Percentiles rank a stretch among this genome's conserved stretches.
These are phyloP conservation scores for Hypomontagnella monticulosa DNA, from an alignment of 495 filamentous ascomycete species.

Conservation along the genomic window DNA sequence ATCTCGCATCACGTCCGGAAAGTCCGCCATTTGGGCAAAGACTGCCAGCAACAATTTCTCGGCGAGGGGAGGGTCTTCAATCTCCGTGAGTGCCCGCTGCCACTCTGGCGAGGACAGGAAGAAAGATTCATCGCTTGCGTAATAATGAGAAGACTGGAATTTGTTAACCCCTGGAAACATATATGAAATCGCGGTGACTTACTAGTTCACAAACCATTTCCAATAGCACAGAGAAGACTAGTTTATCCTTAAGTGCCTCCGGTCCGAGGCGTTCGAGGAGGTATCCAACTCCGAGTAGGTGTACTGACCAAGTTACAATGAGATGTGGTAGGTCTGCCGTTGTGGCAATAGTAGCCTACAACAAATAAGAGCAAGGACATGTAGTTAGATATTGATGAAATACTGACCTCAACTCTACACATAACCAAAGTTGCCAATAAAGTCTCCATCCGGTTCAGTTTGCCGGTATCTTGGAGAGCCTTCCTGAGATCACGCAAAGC, in stretches of 20 bases:
- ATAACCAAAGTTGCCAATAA: slow-evolving; percentile 12
- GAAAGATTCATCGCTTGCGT: slow-evolving; percentile 12
- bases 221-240: slow-evolving; percentile 5
- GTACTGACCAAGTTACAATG: slow-evolving; percentile 13
- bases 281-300: slow-evolving; percentile 4
- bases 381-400: background rate
- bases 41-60: slow-evolving; percentile 1
- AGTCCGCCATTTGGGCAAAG: slow-evolving; percentile 2
- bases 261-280: slow-evolving; percentile 8
- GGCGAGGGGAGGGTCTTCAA: background rate
- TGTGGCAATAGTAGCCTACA: slow-evolving; percentile 15
- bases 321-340: slow-evolving; percentile 1
- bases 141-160: slow-evolving; percentile 10
- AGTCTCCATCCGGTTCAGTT: slow-evolving; percentile 7
- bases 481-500: slow-evolving; percentile 6
- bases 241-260: background rate
- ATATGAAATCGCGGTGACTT: background rate
- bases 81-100: slow-evolving; percentile 1
- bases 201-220: slow-evolving; percentile 14
- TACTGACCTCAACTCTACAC: slow-evolving; percentile 17
- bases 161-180: background rate
- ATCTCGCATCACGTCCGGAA: slow-evolving; percentile 20
- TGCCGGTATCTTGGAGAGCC: slow-evolving; percentile 7
- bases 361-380: background rate
- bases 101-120: slow-evolving; percentile 9